Percentiles rank a stretch among this genome's conserved stretches.
phyloP scores from a whole-genome alignment of 1,139 yeast genomes.

The Entelexis paramagnoliae region DNA sequence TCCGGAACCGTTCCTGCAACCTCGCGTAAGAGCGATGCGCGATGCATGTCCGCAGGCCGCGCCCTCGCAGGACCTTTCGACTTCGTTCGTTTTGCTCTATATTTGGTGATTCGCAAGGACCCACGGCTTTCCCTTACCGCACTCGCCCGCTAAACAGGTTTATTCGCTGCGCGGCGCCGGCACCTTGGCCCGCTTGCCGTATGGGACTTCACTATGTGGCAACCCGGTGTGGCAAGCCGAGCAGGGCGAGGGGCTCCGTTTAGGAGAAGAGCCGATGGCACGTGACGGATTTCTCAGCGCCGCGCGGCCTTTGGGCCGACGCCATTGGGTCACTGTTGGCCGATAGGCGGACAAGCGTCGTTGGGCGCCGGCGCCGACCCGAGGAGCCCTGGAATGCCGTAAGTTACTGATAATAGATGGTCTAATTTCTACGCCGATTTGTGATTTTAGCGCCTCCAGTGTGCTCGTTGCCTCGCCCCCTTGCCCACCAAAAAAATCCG shows the following conservation, averaged over 20 bases:
- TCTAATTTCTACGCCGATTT: no score
- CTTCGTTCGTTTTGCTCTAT: neutral
- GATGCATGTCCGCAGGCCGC: neutral
- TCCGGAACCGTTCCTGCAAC: neutral
- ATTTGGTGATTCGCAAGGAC: neutral
- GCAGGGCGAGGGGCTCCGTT: neutral
- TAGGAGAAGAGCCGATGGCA: neutral
- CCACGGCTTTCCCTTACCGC: neutral
- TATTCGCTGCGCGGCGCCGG: neutral
- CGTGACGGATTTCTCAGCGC: neutral
- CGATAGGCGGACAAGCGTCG: neutral
- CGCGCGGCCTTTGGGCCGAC: neutral
- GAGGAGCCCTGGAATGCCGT: no score
- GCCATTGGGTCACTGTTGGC: neutral
- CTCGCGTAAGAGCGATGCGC: slow-evolving; percentile 1
- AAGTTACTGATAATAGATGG: no score
- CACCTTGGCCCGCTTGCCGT: neutral
- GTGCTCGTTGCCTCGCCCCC: neutral
- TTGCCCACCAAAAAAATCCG: neutral
- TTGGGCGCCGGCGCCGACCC: no score
- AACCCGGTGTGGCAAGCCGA: slow-evolving; percentile 1
- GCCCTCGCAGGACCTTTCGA: neutral
- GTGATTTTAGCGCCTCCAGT: neutral
- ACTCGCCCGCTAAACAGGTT: neutral
- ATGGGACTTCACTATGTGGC: neutral